Evolutionary conservation across 1,284 basidiomycete genomes (phyloP), one percentile per base, ranked within the genome.

Genomic region (Cutaneotrichosporon cutaneum): DNA sequence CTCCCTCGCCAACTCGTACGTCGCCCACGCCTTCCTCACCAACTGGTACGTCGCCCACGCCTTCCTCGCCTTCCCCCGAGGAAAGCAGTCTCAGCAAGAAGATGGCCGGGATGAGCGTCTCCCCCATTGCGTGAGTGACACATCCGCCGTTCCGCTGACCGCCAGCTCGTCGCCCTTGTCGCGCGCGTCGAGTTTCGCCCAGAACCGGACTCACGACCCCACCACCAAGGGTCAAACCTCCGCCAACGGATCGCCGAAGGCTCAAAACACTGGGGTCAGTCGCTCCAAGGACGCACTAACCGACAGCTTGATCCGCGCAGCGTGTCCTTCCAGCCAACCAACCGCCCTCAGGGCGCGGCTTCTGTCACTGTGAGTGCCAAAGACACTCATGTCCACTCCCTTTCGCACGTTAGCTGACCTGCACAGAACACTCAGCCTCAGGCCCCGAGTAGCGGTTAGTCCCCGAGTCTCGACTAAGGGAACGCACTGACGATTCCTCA

Each of bases 281-380:
- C 7, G 10, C 33, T 54, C 13, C 18, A 22, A n/a, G 21, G 14
- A 32, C 21, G 21, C 21, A 39, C 27, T 45, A 24, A 56, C 35
- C 36, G 8, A 22, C 42, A 58, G 56, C 56, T 61, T 39, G 60
- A 61, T 36, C 56, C 60, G 14, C 52, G 52, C 52, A 35, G 35
- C 21, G 5, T 36, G 11, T 35, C 21, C 5, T 59, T 45, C 7
- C 51, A 59, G 13, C 58, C 32, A 10, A 47, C 52, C 32, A 22
- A 2, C 22, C 27, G 22, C 48, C 18, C 48, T n/a, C 48, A 50
- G 16, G 27, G 13, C 26, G 9, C 45, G 9, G 10, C 24, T 24
- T 9, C 24, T 24, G 27, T 8, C 24, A 0, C 18, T 32, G 24
- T 26, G 48, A 18, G 26, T 30, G 14, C 27, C 14, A 50, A 50